Evolutionary conservation across 257 asterid genomes (phyloP).

Genomic region (Salvia miltiorrhiza): DNA sequence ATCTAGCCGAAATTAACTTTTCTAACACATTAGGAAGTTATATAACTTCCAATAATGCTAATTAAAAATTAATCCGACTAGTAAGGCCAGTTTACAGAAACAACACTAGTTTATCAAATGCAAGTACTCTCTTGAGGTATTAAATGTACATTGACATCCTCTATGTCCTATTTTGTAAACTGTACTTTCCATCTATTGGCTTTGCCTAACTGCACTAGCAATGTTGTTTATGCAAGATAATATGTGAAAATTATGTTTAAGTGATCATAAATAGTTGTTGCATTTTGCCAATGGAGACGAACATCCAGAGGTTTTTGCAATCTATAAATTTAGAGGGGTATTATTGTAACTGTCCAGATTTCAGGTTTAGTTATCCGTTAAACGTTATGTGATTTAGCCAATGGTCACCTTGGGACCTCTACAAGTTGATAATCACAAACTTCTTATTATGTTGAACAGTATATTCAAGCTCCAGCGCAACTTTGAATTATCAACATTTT

Average conservation of each 20-base stretch:
- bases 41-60: neutral
- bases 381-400: neutral
- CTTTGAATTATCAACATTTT: constrained; percentile 7
- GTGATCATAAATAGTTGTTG: neutral
- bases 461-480: constrained; percentile 5
- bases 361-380: neutral
- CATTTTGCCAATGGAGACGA: neutral
- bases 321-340: neutral
- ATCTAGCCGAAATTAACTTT: neutral
- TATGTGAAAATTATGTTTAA: neutral
- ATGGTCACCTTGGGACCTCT: constrained; percentile 17
- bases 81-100: neutral
- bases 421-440: neutral
- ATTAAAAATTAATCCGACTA: neutral
- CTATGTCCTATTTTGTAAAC: neutral
- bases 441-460: constrained; percentile 12
- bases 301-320: neutral
- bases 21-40: neutral
- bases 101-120: neutral
- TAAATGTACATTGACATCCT: neutral
- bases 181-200: neutral
- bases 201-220: neutral
- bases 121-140: neutral
- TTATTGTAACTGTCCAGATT: neutral
- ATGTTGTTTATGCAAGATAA: neutral